phyloP scores from a whole-genome alignment of 805 yeast species.

The Suhomyces sp. region DNA sequence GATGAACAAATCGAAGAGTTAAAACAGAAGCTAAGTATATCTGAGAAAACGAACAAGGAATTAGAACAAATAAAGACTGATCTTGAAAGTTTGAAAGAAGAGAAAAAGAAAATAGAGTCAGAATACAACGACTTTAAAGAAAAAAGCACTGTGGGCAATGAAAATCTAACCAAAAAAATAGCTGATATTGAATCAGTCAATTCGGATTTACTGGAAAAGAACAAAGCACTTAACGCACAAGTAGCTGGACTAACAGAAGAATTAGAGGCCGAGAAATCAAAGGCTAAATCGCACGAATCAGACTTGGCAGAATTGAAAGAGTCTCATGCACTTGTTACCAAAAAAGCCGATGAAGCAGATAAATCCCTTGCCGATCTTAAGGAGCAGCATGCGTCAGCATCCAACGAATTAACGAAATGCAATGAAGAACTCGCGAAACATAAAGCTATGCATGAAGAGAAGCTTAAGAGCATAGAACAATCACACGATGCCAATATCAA shows the following conservation, averaged over 20 bases:
- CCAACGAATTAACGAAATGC: background rate
- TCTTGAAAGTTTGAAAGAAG: background rate
- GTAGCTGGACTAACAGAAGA: background rate
- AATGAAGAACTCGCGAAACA: background rate
- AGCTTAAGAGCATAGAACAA: background rate
- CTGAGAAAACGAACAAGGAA: background rate
- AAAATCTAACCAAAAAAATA: background rate
- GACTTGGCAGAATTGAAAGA: background rate
- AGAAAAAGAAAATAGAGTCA: background rate
- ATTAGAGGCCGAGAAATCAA: background rate
- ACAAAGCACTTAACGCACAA: background rate
- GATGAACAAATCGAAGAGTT: background rate
- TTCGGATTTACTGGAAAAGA: background rate
- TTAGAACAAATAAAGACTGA: background rate
- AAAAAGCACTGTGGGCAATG: background rate
- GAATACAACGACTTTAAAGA: background rate
- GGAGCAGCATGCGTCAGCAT: background rate
- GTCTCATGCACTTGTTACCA: background rate
- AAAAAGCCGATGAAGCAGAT: background rate
- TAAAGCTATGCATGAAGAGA: background rate
- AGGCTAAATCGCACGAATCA: background rate
- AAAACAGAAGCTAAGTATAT: background rate
- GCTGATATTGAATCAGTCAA: conserved; percentile 1
- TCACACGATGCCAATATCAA: background rate
- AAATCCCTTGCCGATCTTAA: background rate